phyloP scores from a whole-genome alignment of 2,329 filamentous ascomycete species.

The Fusarium humuli region DNA sequence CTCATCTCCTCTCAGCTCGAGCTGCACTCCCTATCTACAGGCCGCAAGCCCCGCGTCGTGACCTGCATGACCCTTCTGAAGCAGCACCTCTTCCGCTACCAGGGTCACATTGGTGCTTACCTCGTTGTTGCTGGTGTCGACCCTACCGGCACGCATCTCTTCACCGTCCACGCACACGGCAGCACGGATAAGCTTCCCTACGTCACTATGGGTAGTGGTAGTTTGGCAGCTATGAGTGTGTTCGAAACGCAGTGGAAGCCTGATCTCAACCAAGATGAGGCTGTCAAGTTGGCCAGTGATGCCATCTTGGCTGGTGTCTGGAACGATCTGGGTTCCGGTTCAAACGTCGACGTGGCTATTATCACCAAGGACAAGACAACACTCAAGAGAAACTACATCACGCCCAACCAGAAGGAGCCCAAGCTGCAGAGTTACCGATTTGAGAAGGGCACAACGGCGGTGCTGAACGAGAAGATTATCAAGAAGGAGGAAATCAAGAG shows the following conservation, averaged over 20 bases:
- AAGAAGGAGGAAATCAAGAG: constrained; percentile 93
- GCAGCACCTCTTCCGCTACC: constrained; percentile 98
- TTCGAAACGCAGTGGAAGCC: constrained; percentile 97
- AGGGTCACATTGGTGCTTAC: constrained; percentile 97
- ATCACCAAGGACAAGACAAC: constrained; percentile 97
- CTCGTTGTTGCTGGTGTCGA: constrained; percentile 97
- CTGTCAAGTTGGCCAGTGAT: constrained; percentile 83
- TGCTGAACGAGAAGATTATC: constrained; percentile 96
- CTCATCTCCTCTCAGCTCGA: constrained; percentile 99
- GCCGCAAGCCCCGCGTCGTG: constrained; percentile 95
- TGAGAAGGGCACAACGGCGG: constrained; percentile 90
- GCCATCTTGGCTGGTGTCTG: constrained; percentile 98
- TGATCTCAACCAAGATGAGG: constrained; percentile 79
- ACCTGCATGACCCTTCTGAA: constrained; percentile 99
- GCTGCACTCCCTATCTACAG: constrained; percentile 94
- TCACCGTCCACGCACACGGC: constrained; percentile 98
- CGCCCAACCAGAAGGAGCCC: constrained; percentile 87
- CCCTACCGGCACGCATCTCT: constrained; percentile 93
- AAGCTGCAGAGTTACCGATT: constrained; percentile 97
- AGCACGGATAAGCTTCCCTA: constrained; percentile 99
- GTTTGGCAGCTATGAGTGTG: constrained; percentile 95
- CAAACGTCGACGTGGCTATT: constrained; percentile 96
- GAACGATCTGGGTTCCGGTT: constrained; percentile 96
- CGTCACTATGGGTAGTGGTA: constrained; percentile 98
- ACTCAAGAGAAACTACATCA: constrained; percentile 91